Evolutionary conservation across 805 yeast species (phyloP), one percentile per base, ranked within the genome.

Genomic region (Pichia eremophila): DNA sequence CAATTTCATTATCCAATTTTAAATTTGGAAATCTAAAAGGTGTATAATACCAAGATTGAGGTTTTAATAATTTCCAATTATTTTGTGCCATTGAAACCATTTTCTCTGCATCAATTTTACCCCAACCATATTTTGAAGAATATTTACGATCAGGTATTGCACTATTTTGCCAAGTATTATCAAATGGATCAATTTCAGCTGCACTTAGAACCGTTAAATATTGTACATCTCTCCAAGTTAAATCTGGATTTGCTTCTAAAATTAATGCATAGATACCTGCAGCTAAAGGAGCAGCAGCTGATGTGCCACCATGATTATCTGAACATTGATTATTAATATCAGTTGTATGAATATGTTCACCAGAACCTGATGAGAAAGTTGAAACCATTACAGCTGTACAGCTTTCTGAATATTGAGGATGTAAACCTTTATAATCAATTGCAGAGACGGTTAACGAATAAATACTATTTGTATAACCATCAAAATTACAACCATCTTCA

Each of bases 241-340:
- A 74, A 5, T 82, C 74, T 1, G 96, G 95, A 54, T 95, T 85
- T 4, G 83, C 89, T 56, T 83, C 81, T 44, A 93, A 69, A 2
- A 86, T 86, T 45, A 93, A 70, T 0, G 97, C 78, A 62, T 85
- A 88, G 1, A 93, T 75, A n/a, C 98, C 99, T 0, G 98, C 97
- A 0, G 97, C 98, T 48, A 93, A 72, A 0, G 99, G 99, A 0
- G 99, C 99, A 15, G 99, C 97, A 0, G 99, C 99, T 22, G 98
- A 91, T 0, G 99, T 93, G 19, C 99, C 99, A 11, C 97, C 96
- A 64, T 93, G 99, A 27, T 56, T 64, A 37, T 73, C 73, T 2
- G 95, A 70, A 64, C 99, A 93, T 54, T 69, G 65, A 8, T 75
- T 74, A 44, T 80, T 72, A 40, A 86, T 74, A 61, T 86, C 95